A percentile compares a stretch with the other conserved stretches of the same genome.
These are phyloP conservation scores for Vitis cinerea DNA, from an alignment of 164 flowering plant species.

Conservation along the genomic window DNA sequence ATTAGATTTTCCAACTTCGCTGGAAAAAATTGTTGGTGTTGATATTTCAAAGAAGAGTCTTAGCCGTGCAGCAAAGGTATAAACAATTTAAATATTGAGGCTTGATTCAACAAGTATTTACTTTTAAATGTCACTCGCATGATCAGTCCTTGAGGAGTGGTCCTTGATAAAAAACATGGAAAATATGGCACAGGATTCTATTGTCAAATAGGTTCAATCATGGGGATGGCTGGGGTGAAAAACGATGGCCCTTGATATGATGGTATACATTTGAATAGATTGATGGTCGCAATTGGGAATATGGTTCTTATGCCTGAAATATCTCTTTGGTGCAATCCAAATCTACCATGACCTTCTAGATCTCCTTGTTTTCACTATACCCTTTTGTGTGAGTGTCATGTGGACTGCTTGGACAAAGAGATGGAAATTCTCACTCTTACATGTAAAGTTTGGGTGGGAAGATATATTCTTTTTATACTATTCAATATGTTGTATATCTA, in stretches of 20 bases:
- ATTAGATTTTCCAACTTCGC: constrained; percentile 57
- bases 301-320: neutral
- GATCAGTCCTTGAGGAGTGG: neutral
- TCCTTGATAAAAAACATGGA: neutral
- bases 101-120: no score
- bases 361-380: no score
- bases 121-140: neutral
- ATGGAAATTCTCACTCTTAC: neutral
- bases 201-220: neutral
- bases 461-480: neutral
- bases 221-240: no score
- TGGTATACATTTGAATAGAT: neutral
- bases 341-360: no score
- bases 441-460: neutral
- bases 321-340: neutral
- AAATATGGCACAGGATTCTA: neutral
- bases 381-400: no score
- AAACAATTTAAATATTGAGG: constrained; percentile 1
- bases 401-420: no score
- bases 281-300: neutral
- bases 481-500: neutral
- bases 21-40: constrained; percentile 79
- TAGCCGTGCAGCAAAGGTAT: constrained; percentile 86
- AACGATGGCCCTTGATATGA: neutral
- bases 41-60: constrained; percentile 85